These are phyloP conservation scores for Rutstroemia sp. DNA, from an alignment of 2,329 filamentous ascomycete species.

Conservation along the genomic window DNA sequence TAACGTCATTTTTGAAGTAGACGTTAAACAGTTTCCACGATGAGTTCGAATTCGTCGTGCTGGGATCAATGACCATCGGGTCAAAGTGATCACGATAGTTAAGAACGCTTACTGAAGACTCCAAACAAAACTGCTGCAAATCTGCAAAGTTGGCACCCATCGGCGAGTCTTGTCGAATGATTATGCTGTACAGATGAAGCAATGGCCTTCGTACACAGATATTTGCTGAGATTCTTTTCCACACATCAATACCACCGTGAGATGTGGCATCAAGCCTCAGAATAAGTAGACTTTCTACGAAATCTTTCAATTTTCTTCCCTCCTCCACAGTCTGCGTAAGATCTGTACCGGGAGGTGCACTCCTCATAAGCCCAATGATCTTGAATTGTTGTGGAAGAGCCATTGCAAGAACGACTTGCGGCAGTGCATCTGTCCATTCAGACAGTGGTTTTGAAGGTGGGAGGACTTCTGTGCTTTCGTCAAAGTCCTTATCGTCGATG, in stretches of 20 bases:
- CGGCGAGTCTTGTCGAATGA: slow-evolving; percentile 2
- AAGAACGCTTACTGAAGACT: slow-evolving; percentile 12
- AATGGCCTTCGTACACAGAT: slow-evolving; percentile 11
- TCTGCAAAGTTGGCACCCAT: slow-evolving; percentile 3
- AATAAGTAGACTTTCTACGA: neutral
- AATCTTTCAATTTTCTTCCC: slow-evolving; percentile 7
- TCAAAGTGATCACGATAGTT: slow-evolving; percentile 14
- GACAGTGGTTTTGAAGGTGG: slow-evolving; percentile 10
- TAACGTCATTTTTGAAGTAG: slow-evolving; percentile 14
- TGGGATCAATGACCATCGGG: slow-evolving; percentile 2
- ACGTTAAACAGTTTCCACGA: slow-evolving; percentile 16
- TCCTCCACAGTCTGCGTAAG: neutral
- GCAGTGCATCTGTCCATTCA: slow-evolving; percentile 11
- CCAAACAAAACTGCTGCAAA: slow-evolving; percentile 5
- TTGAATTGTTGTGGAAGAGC: slow-evolving; percentile 9
- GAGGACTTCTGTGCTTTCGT: slow-evolving; percentile 8
- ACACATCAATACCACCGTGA: neutral
- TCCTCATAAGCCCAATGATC: slow-evolving; percentile 3
- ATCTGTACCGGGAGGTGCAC: neutral
- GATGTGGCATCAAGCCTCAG: slow-evolving; percentile 1
- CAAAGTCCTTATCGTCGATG: slow-evolving; percentile 13
- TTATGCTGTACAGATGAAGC: slow-evolving; percentile 9
- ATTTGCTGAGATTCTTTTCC: slow-evolving; percentile 10
- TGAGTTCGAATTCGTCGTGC: neutral
- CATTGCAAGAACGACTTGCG: slow-evolving; percentile 9